Evolutionary conservation across 2,329 filamentous ascomycete genomes (phyloP).

Genomic region (Biscogniauxia sp.): DNA sequence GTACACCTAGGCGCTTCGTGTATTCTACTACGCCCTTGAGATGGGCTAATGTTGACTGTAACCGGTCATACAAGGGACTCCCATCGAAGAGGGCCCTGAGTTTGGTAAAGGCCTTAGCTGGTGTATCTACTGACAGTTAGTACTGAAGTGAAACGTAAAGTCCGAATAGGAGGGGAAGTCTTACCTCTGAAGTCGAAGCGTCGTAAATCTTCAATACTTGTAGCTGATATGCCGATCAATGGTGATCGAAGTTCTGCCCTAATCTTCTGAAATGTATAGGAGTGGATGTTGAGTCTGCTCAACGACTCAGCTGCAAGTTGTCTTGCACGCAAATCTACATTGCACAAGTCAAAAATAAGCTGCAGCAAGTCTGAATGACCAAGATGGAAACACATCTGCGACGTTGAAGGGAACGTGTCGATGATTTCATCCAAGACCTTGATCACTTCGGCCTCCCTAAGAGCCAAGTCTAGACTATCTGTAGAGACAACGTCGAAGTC

Average conservation of each 20-base stretch:
- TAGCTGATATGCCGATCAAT: slow-evolving; percentile 77
- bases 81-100: slow-evolving; percentile 61
- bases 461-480: slow-evolving; percentile 73
- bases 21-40: slow-evolving; percentile 76
- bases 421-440: slow-evolving; percentile 94
- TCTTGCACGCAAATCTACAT: slow-evolving; percentile 67
- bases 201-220: slow-evolving; percentile 84
- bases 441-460: slow-evolving; percentile 91
- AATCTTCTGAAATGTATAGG: slow-evolving; percentile 80
- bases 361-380: slow-evolving; percentile 86
- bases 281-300: slow-evolving; percentile 81
- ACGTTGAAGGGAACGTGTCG: slow-evolving; percentile 72
- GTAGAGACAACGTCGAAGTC: slow-evolving; percentile 95
- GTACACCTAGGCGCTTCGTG: slow-evolving; percentile 70
- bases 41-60: slow-evolving; percentile 74
- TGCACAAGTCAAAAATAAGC: slow-evolving; percentile 85
- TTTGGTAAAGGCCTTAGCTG: slow-evolving; percentile 55
- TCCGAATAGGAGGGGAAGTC: slow-evolving; percentile 15
- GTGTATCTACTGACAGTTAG: slow-evolving; percentile 42
- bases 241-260: slow-evolving; percentile 78
- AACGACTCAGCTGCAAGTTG: slow-evolving; percentile 76
- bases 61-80: slow-evolving; percentile 68
- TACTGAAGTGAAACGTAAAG: neutral
- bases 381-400: slow-evolving; percentile 82
- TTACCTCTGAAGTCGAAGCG: slow-evolving; percentile 85